Conservation (phyloP, 768 basidiomycete species). For the Crepidotus variabilis region DNA sequence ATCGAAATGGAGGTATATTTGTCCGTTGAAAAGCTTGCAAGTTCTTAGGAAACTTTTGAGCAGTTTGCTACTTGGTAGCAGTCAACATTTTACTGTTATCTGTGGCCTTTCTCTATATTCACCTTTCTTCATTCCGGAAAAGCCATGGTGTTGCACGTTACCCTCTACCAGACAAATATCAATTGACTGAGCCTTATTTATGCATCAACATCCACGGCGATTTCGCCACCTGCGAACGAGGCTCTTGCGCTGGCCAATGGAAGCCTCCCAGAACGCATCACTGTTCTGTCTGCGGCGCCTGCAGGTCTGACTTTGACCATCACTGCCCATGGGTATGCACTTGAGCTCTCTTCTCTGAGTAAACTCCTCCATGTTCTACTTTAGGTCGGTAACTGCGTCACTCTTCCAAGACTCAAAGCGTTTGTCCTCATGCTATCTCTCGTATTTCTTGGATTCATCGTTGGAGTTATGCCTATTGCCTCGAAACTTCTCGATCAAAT, state of each 20-base stretch:
- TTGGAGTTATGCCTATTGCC: slow-evolving; percentile 26
- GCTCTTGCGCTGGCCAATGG: slow-evolving; percentile 32
- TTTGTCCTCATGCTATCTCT: slow-evolving; percentile 32
- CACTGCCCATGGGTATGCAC: slow-evolving; percentile 44
- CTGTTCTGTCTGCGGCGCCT: slow-evolving; percentile 42
- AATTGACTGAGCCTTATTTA: slow-evolving; percentile 35
- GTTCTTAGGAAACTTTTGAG: not conserved
- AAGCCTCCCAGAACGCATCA: slow-evolving; percentile 42
- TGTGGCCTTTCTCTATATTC: slow-evolving; percentile 27
- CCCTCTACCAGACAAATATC: slow-evolving; percentile 26
- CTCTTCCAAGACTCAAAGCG: slow-evolving; percentile 30
- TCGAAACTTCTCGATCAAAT: slow-evolving; percentile 24
- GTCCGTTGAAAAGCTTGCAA: not conserved
- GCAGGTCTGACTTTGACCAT: slow-evolving; percentile 41
- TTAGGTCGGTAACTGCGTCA: slow-evolving; percentile 41
- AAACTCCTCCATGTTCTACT: not conserved
- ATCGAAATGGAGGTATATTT: slow-evolving; percentile 20
- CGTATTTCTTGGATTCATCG: slow-evolving; percentile 23
- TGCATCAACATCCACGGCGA: slow-evolving; percentile 30
- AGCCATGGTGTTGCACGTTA: slow-evolving; percentile 28
- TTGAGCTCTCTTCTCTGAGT: not conserved
- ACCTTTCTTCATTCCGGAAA: slow-evolving; percentile 28
- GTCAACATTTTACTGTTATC: slow-evolving; percentile 23
- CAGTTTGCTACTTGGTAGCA: slow-evolving; percentile 21
- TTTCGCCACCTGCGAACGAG: slow-evolving; percentile 30